A percentile compares a stretch with the other conserved stretches of the same genome.
phyloP scores from a whole-genome alignment of 805 yeast genomes.

The Candida insectalens region DNA sequence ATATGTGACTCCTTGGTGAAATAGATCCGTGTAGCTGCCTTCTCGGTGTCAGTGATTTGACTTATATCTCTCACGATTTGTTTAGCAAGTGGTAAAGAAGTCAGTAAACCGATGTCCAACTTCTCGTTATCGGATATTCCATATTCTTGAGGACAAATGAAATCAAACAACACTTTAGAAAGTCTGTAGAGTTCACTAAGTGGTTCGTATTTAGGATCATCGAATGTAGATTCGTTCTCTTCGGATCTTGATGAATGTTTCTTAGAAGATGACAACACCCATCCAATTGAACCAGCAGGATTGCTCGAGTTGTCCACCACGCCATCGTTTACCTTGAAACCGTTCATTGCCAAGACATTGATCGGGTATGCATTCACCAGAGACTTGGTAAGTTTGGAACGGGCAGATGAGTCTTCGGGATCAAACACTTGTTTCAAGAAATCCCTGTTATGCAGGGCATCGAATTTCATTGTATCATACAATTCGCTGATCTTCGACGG shows the following conservation, averaged over 20 bases:
- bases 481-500: constrained; percentile 95
- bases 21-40: constrained; percentile 79
- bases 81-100: constrained; percentile 88
- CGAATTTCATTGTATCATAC: constrained; percentile 97
- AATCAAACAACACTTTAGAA: constrained; percentile 90
- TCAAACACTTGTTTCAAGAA: constrained; percentile 73
- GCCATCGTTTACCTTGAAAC: constrained; percentile 50
- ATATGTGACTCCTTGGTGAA: constrained; percentile 97
- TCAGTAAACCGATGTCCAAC: constrained; percentile 87
- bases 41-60: constrained; percentile 65
- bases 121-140: constrained; percentile 95
- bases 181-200: constrained; percentile 82
- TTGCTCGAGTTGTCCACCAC: constrained; percentile 14
- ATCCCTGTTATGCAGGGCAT: constrained; percentile 89
- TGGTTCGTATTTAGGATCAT: constrained; percentile 67
- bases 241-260: constrained; percentile 18
- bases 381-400: constrained; percentile 33
- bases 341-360: constrained; percentile 66
- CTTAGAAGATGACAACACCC: constrained; percentile 41
- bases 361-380: constrained; percentile 67
- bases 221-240: constrained; percentile 43
- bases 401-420: constrained; percentile 20
- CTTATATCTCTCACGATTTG: constrained; percentile 77
- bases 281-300: constrained; percentile 60
- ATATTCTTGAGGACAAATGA: constrained; percentile 97